These are phyloP conservation scores for Globisporangium ultimum DNA, from an alignment of 352 stramenopile genomes.

Conservation along the genomic window DNA sequence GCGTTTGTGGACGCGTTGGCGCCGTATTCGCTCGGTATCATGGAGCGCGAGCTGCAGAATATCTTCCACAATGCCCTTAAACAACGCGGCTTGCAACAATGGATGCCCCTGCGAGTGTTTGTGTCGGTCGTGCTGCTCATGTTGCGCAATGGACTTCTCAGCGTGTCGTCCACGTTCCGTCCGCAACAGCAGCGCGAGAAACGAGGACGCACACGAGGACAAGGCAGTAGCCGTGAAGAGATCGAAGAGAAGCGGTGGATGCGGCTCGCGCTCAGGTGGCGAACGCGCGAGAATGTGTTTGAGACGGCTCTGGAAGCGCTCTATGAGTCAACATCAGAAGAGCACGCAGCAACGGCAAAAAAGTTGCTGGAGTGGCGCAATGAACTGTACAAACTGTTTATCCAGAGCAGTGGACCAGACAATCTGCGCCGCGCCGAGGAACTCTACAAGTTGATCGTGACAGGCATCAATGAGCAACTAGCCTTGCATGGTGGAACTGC, in stretches of 20 bases:
- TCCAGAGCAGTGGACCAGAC: not conserved
- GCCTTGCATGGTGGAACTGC: no score
- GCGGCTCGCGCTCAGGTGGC: slow-evolving; percentile 52
- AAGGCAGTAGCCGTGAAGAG: slow-evolving; percentile 18
- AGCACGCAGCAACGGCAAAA: not conserved
- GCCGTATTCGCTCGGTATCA: slow-evolving; percentile 42
- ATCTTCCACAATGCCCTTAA: slow-evolving; percentile 68
- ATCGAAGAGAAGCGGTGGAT: slow-evolving; percentile 46
- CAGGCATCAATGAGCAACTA: not conserved
- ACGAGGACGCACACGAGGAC: slow-evolving; percentile 6
- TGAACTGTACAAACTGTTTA: slow-evolving; percentile 17
- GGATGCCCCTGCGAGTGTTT: slow-evolving; percentile 65
- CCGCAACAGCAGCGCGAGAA: slow-evolving; percentile 15
- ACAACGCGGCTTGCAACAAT: slow-evolving; percentile 42
- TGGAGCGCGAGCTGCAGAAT: slow-evolving; percentile 51
- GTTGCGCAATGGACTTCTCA: slow-evolving; percentile 53
- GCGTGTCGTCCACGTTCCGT: slow-evolving; percentile 40
- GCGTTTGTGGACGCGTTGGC: slow-evolving; percentile 41
- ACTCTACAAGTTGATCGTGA: slow-evolving; percentile 2
- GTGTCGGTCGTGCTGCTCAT: slow-evolving; percentile 59
- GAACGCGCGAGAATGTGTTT: slow-evolving; percentile 42
- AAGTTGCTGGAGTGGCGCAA: slow-evolving; percentile 13
- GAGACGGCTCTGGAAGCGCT: slow-evolving; percentile 48
- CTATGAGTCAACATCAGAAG: slow-evolving; percentile 18
- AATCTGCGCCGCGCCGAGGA: slow-evolving; percentile 14